Percentiles rank a stretch among this genome's conserved stretches.
These are phyloP conservation scores for Lepidium aucheri DNA, from an alignment of 345 rosid species.

Conservation along the genomic window DNA sequence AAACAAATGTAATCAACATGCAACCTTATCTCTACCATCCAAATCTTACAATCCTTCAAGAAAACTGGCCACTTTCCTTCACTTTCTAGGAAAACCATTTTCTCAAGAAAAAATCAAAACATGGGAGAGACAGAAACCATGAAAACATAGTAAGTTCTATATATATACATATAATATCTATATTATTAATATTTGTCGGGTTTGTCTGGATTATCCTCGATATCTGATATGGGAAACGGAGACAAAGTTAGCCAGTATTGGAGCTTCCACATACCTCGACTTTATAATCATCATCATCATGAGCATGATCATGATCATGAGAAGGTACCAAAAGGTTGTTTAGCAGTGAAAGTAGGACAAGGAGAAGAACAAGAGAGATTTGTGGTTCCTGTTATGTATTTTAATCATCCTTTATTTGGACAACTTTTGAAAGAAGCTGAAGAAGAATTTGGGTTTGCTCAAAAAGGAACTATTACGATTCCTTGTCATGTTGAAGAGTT, in stretches of 20 bases:
- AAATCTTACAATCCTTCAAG: conserved; percentile 14
- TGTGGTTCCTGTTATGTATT: conserved; percentile 49
- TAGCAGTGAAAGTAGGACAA: conserved; percentile 47
- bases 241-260: conserved; percentile 14
- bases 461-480: conserved; percentile 54
- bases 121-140: conserved; percentile 33
- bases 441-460: conserved; percentile 53
- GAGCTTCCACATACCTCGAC: conserved; percentile 27
- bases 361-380: conserved; percentile 51
- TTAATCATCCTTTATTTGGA: conserved; percentile 50
- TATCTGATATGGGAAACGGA: conserved; percentile 6
- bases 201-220: too few species aligned
- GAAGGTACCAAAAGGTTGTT: conserved; percentile 49
- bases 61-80: conserved; percentile 12
- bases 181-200: neutral
- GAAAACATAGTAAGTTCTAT: conserved; percentile 10
- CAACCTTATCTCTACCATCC: conserved; percentile 4
- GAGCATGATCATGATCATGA: conserved; percentile 8
- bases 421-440: conserved; percentile 54
- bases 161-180: neutral
- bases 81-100: conserved; percentile 14
- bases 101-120: neutral
- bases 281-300: conserved; percentile 18
- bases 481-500: conserved; percentile 56
- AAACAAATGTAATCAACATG: conserved; percentile 10